These are phyloP conservation scores for Amanita polypyramis DNA, from an alignment of 768 basidiomycete species.

Conservation along the genomic window DNA sequence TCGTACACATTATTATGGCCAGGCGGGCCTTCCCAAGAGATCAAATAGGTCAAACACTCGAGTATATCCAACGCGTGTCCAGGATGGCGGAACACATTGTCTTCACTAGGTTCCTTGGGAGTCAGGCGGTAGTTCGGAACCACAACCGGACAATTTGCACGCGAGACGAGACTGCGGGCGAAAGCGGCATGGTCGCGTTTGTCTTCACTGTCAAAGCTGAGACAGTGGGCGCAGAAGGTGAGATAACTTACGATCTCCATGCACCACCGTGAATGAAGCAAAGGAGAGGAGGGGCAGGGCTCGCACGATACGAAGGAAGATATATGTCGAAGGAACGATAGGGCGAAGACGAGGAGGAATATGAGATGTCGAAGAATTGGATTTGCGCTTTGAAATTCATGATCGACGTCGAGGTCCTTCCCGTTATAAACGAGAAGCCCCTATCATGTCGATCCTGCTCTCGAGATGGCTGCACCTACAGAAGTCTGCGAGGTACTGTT, in stretches of 20 bases:
- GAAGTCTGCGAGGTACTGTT: conserved; percentile 67
- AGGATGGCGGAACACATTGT: conserved; percentile 48
- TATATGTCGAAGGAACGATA: conserved; percentile 49
- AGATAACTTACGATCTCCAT: conserved; percentile 56
- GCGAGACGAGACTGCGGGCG: conserved; percentile 39
- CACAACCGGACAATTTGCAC: conserved; percentile 47
- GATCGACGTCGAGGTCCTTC: background rate
- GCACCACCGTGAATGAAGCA: conserved; percentile 81
- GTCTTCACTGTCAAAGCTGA: conserved; percentile 45
- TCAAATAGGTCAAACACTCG: conserved; percentile 47
- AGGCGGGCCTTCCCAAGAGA: conserved; percentile 30
- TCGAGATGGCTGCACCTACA: conserved; percentile 51
- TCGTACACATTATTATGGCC: conserved; percentile 22
- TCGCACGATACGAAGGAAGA: conserved; percentile 17
- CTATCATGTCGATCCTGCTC: background rate
- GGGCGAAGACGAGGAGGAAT: conserved; percentile 17
- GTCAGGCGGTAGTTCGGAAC: conserved; percentile 78
- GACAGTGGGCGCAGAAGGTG: conserved; percentile 5
- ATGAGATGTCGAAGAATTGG: conserved; percentile 25
- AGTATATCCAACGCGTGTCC: conserved; percentile 60
- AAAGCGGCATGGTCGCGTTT: conserved; percentile 48
- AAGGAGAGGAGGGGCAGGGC: conserved; percentile 29
- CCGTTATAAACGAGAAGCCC: background rate
- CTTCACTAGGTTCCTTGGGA: conserved; percentile 22
- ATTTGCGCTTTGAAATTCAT: conserved; percentile 14